A percentile compares a stretch with the other conserved stretches of the same genome.
Conservation (phyloP, 768 basidiomycete species). For the Cyclocybe aegerita region DNA sequence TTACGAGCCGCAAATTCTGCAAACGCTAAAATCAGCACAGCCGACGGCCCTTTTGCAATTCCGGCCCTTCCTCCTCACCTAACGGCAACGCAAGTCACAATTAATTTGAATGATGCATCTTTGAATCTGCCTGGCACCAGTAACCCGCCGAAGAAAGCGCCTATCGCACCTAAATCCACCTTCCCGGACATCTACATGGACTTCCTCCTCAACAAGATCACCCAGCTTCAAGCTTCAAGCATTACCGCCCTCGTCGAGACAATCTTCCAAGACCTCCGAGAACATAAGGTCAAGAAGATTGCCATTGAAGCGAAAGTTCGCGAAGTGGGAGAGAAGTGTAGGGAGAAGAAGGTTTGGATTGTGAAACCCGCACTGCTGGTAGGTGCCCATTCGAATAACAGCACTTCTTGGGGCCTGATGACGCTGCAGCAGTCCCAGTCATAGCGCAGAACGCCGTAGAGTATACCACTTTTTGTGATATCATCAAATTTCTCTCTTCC, state of each 20-base stretch:
- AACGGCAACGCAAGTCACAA: constrained; percentile 15
- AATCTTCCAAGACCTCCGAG: constrained; percentile 66
- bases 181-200: constrained; percentile 72
- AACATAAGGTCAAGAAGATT: constrained; percentile 79
- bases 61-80: constrained; percentile 44
- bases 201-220: constrained; percentile 62
- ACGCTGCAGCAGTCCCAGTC: neutral
- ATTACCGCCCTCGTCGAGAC: constrained; percentile 70
- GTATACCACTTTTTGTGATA: neutral
- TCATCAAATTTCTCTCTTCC: neutral
- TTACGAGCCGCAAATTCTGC: constrained; percentile 20
- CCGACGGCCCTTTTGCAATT: constrained; percentile 41
- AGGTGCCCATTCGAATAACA: constrained; percentile 2
- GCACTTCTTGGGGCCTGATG: neutral
- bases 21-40: constrained; percentile 6
- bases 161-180: constrained; percentile 45
- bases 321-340: constrained; percentile 75
- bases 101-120: constrained; percentile 9
- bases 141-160: constrained; percentile 27
- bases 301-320: constrained; percentile 79
- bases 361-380: constrained; percentile 46
- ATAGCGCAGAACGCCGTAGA: neutral
- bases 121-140: constrained; percentile 11
- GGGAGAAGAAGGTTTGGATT: constrained; percentile 72
- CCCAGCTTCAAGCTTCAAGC: constrained; percentile 56